A percentile compares a stretch with the other conserved stretches of the same genome.
Conservation (phyloP, 2,329 filamentous ascomycete genomes). For the Mollisiaceae sp. region DNA sequence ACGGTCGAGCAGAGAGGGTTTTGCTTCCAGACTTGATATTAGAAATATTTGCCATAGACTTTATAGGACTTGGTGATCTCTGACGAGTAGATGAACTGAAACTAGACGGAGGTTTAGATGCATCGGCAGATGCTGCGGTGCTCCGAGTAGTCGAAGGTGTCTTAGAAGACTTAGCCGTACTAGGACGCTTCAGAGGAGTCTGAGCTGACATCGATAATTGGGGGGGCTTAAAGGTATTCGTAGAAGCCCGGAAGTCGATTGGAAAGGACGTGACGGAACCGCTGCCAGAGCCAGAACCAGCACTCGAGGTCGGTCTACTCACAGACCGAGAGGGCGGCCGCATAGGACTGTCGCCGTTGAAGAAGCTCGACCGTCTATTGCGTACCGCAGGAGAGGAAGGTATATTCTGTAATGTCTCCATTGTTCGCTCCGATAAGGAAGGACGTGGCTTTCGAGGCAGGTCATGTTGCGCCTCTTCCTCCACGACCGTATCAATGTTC, state of each 20-base stretch:
- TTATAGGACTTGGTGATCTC: conserved; percentile 44
- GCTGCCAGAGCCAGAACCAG: conserved; percentile 51
- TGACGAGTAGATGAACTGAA: conserved; percentile 14
- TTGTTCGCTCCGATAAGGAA: conserved; percentile 81
- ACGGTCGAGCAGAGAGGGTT: conserved; percentile 50
- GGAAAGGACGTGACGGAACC: conserved; percentile 43
- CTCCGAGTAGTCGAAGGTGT: conserved; percentile 42
- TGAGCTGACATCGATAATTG: conserved; percentile 49
- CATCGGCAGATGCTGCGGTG: conserved; percentile 24
- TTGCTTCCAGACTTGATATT: conserved; percentile 50
- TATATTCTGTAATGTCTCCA: conserved; percentile 80
- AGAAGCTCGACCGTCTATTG: conserved; percentile 74
- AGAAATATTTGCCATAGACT: conserved; percentile 34
- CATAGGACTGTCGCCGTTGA: conserved; percentile 64
- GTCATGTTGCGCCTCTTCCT: conserved; percentile 22
- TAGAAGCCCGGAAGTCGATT: conserved; percentile 51
- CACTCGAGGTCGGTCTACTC: conserved; percentile 61
- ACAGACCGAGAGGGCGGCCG: conserved; percentile 54
- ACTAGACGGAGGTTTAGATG: conserved; percentile 16
- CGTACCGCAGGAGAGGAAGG: conserved; percentile 77
- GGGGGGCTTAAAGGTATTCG: conserved; percentile 51
- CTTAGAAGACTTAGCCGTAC: conserved; percentile 45
- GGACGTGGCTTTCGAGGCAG: conserved; percentile 42
- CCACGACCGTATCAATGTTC: conserved; percentile 23
- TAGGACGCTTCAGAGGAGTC: conserved; percentile 48